Base-by-base conservation (phyloP, 2,329 filamentous ascomycete genomes). In the Fusarium sp. region DNA sequence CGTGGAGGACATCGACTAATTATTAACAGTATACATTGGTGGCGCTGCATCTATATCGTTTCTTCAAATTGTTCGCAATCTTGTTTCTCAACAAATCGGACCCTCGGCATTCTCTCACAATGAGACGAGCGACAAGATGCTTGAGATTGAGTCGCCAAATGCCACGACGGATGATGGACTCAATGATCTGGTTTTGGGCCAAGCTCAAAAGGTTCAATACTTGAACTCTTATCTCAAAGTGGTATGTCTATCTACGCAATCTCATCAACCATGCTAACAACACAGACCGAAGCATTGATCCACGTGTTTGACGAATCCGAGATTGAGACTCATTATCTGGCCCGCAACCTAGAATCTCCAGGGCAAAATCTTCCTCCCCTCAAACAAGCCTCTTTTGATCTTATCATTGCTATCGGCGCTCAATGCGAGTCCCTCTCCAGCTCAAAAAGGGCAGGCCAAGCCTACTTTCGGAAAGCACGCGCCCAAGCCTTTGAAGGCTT, bases 31-130 rank as follows among this genome's bases (percentile, higher is more conserved):
- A 0, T 86, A 83, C 51, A 79, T 86, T 49, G 82, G 84, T n/a
- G 79, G 82, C n/a, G 83, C 82, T 12, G 84, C 84, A 2, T 83
- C 85, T 0, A 76, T 89, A 16, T 88, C 87, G 0, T 89, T 89
- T 60, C 76, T 89, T 2, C 85, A 88, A 59, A 72, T 59, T 72
- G 76, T 75, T 7, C 62, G 73, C 2, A 72, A 72, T 28, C 45
- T 74, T 6, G 74, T 75, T 0, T 68, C 74, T 1, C 70, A 76
- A 2, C 72, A 75, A 23, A 75, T 75, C 16, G 74, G 74, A 1
- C 74, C 74, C 0, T 75, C 74, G 3, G 69, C 65, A 4, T 75
- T 75, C 41, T 75, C 74, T 21, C 74, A 74, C 14, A 76, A 75
- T 43, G 74, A 72, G 28, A 73, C 75, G 40, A 76, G 69, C 14